Percentiles rank a stretch among this genome's conserved stretches.
These are phyloP conservation scores for Macrocybe gigantea DNA, from an alignment of 768 basidiomycete genomes.

Conservation along the genomic window DNA sequence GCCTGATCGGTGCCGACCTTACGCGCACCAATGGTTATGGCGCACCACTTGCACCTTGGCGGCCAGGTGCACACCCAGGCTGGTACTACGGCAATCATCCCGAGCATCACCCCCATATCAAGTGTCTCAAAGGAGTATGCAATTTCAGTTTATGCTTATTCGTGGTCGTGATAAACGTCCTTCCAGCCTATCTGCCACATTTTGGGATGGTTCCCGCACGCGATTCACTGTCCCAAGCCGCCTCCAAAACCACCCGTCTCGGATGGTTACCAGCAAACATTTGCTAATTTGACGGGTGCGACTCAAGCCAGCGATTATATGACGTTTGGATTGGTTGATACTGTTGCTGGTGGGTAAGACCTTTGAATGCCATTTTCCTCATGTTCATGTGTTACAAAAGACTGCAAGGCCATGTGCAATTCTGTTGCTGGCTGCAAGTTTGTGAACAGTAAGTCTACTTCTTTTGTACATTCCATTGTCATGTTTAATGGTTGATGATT, in stretches of 20 bases:
- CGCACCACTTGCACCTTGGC: constrained; percentile 33
- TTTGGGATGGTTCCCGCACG: constrained; percentile 14
- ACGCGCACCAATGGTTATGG: constrained; percentile 27
- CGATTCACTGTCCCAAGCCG: constrained; percentile 31
- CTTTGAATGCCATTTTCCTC: not conserved
- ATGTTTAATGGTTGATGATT: not conserved
- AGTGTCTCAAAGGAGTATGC: constrained; percentile 26
- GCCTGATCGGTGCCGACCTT: constrained; percentile 22
- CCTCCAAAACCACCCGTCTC: constrained; percentile 12
- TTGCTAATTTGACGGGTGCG: constrained; percentile 35
- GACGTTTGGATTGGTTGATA: constrained; percentile 41
- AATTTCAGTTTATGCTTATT: not conserved
- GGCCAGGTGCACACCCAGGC: constrained; percentile 25
- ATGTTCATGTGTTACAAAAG: constrained; percentile 13
- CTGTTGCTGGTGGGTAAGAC: constrained; percentile 27
- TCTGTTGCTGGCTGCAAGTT: constrained; percentile 33
- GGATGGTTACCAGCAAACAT: constrained; percentile 32
- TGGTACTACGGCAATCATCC: constrained; percentile 36
- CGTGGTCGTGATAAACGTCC: not conserved
- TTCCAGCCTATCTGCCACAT: constrained; percentile 31
- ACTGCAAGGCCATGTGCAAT: constrained; percentile 43
- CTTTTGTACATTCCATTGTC: not conserved
- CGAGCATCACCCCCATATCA: constrained; percentile 17
- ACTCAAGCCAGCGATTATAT: constrained; percentile 34
- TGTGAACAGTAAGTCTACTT: constrained; percentile 30